Conservation (phyloP, 2,329 filamentous ascomycete species). For the Colletotrichum endophyticum region DNA sequence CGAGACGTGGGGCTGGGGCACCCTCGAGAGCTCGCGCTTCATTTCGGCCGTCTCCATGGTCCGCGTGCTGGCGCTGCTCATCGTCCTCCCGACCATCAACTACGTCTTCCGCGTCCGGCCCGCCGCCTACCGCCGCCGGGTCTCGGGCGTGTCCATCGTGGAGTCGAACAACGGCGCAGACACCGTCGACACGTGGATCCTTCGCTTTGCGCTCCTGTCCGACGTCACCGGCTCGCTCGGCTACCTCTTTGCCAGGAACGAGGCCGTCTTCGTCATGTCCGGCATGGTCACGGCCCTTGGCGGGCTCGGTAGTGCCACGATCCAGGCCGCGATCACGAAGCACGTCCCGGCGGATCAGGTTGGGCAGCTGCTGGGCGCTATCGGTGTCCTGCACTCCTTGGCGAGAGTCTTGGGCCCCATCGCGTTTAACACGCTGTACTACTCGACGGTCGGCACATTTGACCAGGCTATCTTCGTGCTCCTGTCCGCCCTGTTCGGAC, state of each 20-base stretch:
- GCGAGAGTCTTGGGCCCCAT: conserved; percentile 80
- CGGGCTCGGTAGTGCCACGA: conserved; percentile 82
- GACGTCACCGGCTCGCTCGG: conserved; percentile 79
- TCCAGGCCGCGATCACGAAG: conserved; percentile 86
- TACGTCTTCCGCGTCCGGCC: conserved; percentile 71
- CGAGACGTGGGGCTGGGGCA: conserved; percentile 82
- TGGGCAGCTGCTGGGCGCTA: conserved; percentile 87
- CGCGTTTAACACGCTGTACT: conserved; percentile 86
- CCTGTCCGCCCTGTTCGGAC: conserved; percentile 68
- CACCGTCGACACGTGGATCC: conserved; percentile 75
- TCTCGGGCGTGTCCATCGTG: conserved; percentile 35
- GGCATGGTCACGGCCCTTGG: conserved; percentile 79
- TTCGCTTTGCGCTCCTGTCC: conserved; percentile 76
- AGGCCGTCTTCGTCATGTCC: conserved; percentile 70
- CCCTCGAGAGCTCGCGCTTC: conserved; percentile 79
- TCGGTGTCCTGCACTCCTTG: conserved; percentile 83
- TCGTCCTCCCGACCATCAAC: conserved; percentile 77
- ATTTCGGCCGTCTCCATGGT: conserved; percentile 79
- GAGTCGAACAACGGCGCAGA: conserved; percentile 75
- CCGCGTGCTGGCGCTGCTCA: conserved; percentile 77
- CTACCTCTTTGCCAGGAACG: conserved; percentile 70
- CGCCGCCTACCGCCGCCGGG: conserved; percentile 44
- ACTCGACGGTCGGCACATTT: conserved; percentile 76
- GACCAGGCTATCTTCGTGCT: conserved; percentile 85
- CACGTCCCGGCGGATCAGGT: conserved; percentile 84